These are phyloP conservation scores for Paracoccidioides brasiliensis DNA, from an alignment of 2,329 filamentous ascomycete species.

Conservation along the genomic window DNA sequence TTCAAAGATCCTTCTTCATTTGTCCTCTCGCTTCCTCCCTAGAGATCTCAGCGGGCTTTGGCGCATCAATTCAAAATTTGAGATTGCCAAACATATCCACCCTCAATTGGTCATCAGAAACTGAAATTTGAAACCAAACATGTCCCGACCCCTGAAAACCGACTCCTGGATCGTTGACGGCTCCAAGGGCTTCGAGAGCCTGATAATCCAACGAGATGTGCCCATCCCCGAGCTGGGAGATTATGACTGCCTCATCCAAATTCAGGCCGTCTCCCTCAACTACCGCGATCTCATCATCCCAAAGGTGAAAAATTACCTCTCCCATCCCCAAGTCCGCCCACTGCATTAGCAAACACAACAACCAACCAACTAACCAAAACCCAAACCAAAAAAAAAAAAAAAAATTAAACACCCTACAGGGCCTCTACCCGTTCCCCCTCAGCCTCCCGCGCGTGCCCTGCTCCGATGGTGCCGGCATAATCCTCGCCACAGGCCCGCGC, in stretches of 20 bases:
- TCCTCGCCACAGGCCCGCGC: constrained; percentile 40
- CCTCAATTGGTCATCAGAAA: not conserved
- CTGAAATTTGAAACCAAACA: not conserved
- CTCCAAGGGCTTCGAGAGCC: constrained; percentile 1
- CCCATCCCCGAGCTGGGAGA: constrained; percentile 39
- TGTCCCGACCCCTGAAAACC: not conserved
- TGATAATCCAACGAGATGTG: not conserved
- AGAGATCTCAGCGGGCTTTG: no score
- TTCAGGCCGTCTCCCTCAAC: constrained; percentile 38
- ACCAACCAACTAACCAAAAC: no score
- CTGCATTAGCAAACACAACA: not conserved
- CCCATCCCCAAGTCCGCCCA: not conserved
- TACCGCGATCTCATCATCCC: constrained; percentile 38
- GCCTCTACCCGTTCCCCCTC: constrained; percentile 34
- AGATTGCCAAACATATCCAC: not conserved
- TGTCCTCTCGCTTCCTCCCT: not conserved
- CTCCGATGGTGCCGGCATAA: constrained; percentile 34
- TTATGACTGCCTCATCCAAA: constrained; percentile 58
- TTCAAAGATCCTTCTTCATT: not conserved
- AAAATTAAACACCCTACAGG: no score
- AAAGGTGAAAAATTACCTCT: constrained; percentile 17
- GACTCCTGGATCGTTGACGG: constrained; percentile 1
- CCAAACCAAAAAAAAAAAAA: no score
- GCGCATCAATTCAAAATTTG: no score
- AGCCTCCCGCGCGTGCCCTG: constrained; percentile 31